Evolutionary conservation across 768 basidiomycete genomes (phyloP), one percentile per base, ranked within the genome.

Genomic region (Tricholoma saponaceum): DNA sequence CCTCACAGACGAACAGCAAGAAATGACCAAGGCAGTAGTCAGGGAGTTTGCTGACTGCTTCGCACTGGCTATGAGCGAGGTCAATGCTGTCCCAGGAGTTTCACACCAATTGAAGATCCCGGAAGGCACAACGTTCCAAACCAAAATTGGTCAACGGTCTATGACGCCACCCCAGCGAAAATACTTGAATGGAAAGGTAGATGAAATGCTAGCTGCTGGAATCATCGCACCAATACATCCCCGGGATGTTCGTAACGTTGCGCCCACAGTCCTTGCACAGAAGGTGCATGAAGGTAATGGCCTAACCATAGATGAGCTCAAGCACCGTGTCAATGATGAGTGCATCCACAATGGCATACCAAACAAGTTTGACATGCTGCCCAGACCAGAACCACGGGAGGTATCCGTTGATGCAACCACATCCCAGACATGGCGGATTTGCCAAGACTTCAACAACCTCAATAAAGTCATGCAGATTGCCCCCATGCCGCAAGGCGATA

Each of bases 361-460:
- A 39, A 56, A 54, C 1, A 9, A 14, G 6, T 66, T 60, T 37
- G 60, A 70, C 18, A 20, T 68, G 28, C 67, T 67, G 10, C 63
- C 61, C 4, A 53, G 62, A 26, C 58, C 62, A 9, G 53, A 50
- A 55, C 16, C 4, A 43, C n/a, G 37, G 1, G 16, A 28, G 12
- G 33, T 6, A 14, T 1, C 35, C 26, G 13, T 52, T 20, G 22
- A 20, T 0, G 10, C 33, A 18, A 20, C 10, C 22, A 2, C 26
- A 51, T 30, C 52, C 25, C 43, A 53, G 10, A 41, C 74, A 41
- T 78, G 72, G 74, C 18, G 73, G 5, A 61, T 77, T 0, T 75
- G 72, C 59, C 75, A 76, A 43, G 73, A 74, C 52, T 79, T 74
- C 49, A 58, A 41, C 0, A 63, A 70, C 30, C 60, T 80, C 26